Percentiles rank a stretch among this genome's conserved stretches.
Conservation (phyloP, 2,329 filamentous ascomycete genomes). For the Pyricularia sp. region DNA sequence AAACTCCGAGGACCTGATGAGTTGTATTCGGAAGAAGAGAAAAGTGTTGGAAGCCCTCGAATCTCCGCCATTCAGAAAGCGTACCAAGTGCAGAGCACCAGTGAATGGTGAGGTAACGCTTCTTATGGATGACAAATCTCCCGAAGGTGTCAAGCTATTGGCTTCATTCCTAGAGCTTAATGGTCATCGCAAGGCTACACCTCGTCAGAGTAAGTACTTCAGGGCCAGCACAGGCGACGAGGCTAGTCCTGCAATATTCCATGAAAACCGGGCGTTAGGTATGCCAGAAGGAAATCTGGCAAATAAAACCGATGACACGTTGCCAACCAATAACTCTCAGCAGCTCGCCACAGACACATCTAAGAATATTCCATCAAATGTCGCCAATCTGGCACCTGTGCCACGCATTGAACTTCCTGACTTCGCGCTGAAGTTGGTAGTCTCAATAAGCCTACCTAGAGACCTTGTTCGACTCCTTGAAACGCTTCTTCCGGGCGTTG, state of each 20-base stretch:
- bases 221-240: not conserved
- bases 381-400: conserved; percentile 10
- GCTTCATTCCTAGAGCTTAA: not conserved
- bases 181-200: not conserved
- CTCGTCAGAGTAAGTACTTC: not conserved
- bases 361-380: not conserved
- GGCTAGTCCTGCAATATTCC: no score
- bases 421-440: conserved; percentile 13
- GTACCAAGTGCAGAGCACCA: not conserved
- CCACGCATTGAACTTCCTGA: conserved; percentile 11
- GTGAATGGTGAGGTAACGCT: not conserved
- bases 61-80: not conserved
- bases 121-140: not conserved
- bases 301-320: not conserved
- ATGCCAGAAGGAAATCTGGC: not conserved
- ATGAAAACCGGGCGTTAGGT: no score
- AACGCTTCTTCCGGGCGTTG: conserved; percentile 14
- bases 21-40: not conserved
- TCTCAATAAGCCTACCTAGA: conserved; percentile 15
- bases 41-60: not conserved
- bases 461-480: conserved; percentile 11
- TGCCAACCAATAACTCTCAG: not conserved
- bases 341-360: not conserved
- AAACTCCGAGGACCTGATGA: conserved; percentile 1
- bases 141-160: not conserved